Conservation (phyloP, 1,284 basidiomycete genomes). For the Sparassis latifolia region DNA sequence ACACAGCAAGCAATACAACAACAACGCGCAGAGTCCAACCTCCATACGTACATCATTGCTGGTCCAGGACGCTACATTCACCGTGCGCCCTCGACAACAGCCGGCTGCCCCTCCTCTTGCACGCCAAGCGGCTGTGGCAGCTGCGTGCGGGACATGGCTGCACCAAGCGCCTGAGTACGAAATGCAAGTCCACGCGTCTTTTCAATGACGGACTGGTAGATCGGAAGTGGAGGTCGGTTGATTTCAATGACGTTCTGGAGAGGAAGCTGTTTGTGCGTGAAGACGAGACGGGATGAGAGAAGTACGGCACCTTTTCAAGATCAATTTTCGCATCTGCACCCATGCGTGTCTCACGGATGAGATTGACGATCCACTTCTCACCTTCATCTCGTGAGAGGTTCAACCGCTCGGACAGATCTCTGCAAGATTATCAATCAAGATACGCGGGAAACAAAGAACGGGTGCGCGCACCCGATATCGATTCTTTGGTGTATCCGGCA, state of each 20-base stretch:
- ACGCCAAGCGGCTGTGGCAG: conserved; percentile 25
- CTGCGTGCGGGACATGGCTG: conserved; percentile 65
- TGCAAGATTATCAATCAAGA: conserved; percentile 22
- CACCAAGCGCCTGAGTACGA: conserved; percentile 85
- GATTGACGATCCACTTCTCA: conserved; percentile 99
- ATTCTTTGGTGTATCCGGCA: conserved; percentile 96
- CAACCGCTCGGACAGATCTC: conserved; percentile 87
- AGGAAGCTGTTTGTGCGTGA: conserved; percentile 6
- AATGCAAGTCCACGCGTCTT: conserved; percentile 90
- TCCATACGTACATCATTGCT: not conserved
- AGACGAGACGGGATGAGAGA: conserved; percentile 1
- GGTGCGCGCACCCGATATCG: conserved; percentile 74
- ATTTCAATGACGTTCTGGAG: conserved; percentile 92
- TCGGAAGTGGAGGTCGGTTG: conserved; percentile 81
- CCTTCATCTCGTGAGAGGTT: conserved; percentile 92
- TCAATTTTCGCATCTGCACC: conserved; percentile 96
- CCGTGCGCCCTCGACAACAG: not conserved
- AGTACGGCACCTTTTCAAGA: conserved; percentile 72
- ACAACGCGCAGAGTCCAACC: not conserved
- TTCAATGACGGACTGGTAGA: conserved; percentile 95
- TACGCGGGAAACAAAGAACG: not conserved
- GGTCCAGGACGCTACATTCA: not conserved
- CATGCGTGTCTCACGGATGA: conserved; percentile 94
- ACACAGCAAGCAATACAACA: not conserved
- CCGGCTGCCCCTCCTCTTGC: not conserved